Evolutionary conservation across 225 moss, liverwort and hornwort species (phyloP), one percentile per base, ranked within the genome.

Genomic region (Marchantia polymorpha): DNA sequence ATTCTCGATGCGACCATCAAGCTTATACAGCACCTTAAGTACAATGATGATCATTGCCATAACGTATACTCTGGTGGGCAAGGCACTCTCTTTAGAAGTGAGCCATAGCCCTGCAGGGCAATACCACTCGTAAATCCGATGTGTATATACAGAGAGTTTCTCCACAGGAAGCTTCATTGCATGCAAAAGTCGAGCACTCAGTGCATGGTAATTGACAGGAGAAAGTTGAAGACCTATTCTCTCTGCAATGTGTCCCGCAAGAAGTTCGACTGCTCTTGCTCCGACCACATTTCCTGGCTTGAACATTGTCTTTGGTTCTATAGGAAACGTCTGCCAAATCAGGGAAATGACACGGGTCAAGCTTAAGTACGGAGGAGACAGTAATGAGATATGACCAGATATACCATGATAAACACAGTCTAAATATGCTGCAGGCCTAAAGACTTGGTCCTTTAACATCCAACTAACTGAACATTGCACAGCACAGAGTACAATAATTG

Each of bases 51-150:
- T 52, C 89, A 93, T 90, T 63, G 99, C 93, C 93, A 99, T 92
- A 23, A 93, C 92, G 48, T 92, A 95, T 8, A 91, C 88, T 20
- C 95, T 89, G 63, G 91, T 90, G 25, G 99, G 93, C 25, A 91
- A 75, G 58, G 79, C 91, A 55, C 70, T 81, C 67, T 87, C 84
- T 59, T 86, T 83, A 52, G 88, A 81, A 69, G 93, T 91, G 61
- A 99, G 91, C 95, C 95, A 95, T 69, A 99, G 79, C 14, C 95
- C 99, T 22, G 95, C 77, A 82, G 93, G 91, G 31, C 89, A 85
- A 83, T 89, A 93, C 99, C 99, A 95, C 78, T 93, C 91, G 56
- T 89, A 93, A 17, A 99, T 78, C 63, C 99, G 89, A 82, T 70
- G 83, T 22, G 86, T 82, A 78, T 86, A 87, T 39, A 85, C 87